Base-by-base conservation (phyloP, 805 yeast genomes). In the Clavispora asparagi region DNA sequence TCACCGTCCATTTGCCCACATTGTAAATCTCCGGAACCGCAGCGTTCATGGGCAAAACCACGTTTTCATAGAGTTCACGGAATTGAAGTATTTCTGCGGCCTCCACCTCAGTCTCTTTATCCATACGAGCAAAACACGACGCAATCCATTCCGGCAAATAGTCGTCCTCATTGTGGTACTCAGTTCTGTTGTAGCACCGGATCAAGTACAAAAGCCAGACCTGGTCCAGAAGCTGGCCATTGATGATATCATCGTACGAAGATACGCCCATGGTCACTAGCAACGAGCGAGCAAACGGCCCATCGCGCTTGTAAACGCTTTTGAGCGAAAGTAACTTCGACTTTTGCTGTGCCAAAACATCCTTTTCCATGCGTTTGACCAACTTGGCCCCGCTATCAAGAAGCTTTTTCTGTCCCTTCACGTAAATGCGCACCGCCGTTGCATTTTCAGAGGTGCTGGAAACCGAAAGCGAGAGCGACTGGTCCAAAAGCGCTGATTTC, bases 181-280 rank as follows among this genome's bases (percentile, higher is more conserved):
- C 62, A 4, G 59, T 53, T 39, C 66, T 68, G 58, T 82, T 84
- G 46, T 71, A 66, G 47, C 79, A 75, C 54, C 89, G 71, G 31
- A 85, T 77, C 25, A 85, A 66, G 79, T 84, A 86, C 35, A 86
- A 61, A 17, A 83, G 60, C 61, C 86, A 67, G 2, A 77, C 76
- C 53, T 82, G 85, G 46, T 82, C 83, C 47, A 80, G 64, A 40
- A 80, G 70, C 37, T 73, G 69, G 38, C 77, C 68, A 3, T 62
- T 69, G 2, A 74, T 56, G 13, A 85, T 55, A 40, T 78, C 81
- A 5, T 79, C 82, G 54, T 74, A 81, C 17, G 72, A 69, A 3
- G 76, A 62, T 10, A 80, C 72, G 8, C 89, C 91, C 58, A 82
- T 75, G 1, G 79, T 67, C 25, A 81, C 61, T 11, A 81, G 60